Percentiles rank a stretch among this genome's conserved stretches.
Conservation (phyloP, 2,329 filamentous ascomycete species). For the Blastomyces percursus region DNA sequence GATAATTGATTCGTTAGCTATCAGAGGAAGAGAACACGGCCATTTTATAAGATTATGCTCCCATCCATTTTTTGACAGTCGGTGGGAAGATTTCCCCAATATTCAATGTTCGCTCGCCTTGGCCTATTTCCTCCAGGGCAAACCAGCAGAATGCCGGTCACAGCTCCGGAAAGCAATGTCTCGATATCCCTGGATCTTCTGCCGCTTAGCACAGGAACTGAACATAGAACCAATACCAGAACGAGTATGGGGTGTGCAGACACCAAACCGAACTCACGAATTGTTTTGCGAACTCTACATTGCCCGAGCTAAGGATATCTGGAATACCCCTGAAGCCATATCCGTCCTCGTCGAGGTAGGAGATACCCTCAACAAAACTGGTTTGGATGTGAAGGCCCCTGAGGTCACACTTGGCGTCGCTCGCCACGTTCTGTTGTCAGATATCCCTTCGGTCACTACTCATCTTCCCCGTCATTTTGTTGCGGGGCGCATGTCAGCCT, state of each 20-base stretch:
- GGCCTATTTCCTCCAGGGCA: slow-evolving; percentile 60
- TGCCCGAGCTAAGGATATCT: slow-evolving; percentile 65
- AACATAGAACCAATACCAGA: slow-evolving; percentile 64
- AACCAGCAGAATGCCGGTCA: slow-evolving; percentile 53
- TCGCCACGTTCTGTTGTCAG: slow-evolving; percentile 67
- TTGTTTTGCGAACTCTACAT: slow-evolving; percentile 69
- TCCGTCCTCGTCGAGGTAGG: slow-evolving; percentile 59
- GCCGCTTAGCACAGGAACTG: slow-evolving; percentile 66
- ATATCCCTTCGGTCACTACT: slow-evolving; percentile 58
- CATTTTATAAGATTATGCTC: slow-evolving; percentile 63
- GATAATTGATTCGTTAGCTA: slow-evolving; percentile 69
- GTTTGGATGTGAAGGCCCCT: slow-evolving; percentile 35
- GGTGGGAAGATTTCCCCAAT: slow-evolving; percentile 52
- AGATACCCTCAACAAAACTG: slow-evolving; percentile 39
- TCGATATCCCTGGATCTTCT: slow-evolving; percentile 73
- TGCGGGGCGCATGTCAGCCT: slow-evolving; percentile 56
- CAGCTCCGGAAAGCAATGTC: slow-evolving; percentile 58
- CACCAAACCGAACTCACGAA: slow-evolving; percentile 53
- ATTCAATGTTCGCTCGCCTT: slow-evolving; percentile 66
- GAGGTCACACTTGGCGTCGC: slow-evolving; percentile 49
- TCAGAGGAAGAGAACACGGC: slow-evolving; percentile 66
- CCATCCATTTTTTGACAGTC: slow-evolving; percentile 39
- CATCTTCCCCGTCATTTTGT: slow-evolving; percentile 58
- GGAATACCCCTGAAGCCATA: slow-evolving; percentile 66
- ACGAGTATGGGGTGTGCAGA: slow-evolving; percentile 68